These are phyloP conservation scores for Pseudogymnoascus sp. DNA, from an alignment of 2,329 filamentous ascomycete genomes.

Conservation along the genomic window DNA sequence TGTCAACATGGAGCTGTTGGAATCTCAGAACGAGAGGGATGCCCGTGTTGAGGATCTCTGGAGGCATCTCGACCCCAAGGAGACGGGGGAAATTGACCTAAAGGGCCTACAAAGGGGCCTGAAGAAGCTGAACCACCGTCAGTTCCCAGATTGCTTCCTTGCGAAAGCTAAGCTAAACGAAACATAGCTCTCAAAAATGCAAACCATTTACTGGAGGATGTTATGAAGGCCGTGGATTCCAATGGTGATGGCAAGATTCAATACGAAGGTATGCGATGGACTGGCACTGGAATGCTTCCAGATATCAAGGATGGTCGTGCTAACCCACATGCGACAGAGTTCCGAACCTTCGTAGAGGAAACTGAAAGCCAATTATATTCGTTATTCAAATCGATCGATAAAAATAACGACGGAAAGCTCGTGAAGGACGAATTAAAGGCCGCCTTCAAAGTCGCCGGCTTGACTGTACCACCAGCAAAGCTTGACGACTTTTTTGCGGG, in stretches of 20 bases:
- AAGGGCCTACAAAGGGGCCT: slow-evolving; percentile 78
- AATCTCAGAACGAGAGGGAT: slow-evolving; percentile 72
- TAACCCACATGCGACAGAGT: slow-evolving; percentile 51
- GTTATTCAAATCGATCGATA: slow-evolving; percentile 82
- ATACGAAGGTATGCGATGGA: slow-evolving; percentile 63
- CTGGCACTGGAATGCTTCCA: not conserved
- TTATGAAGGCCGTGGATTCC: slow-evolving; percentile 75
- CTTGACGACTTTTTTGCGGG: slow-evolving; percentile 81
- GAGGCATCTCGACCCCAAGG: slow-evolving; percentile 69
- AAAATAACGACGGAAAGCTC: slow-evolving; percentile 74
- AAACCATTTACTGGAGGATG: slow-evolving; percentile 70
- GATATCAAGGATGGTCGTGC: not conserved
- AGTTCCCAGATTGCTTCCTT: slow-evolving; percentile 28
- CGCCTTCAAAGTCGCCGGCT: slow-evolving; percentile 70
- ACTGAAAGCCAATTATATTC: slow-evolving; percentile 76
- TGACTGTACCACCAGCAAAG: slow-evolving; percentile 69
- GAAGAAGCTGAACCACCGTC: slow-evolving; percentile 85
- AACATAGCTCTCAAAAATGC: slow-evolving; percentile 75
- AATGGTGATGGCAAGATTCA: slow-evolving; percentile 85
- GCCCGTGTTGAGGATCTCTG: slow-evolving; percentile 77
- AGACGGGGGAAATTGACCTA: slow-evolving; percentile 73
- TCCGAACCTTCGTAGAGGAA: slow-evolving; percentile 76
- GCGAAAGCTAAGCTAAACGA: slow-evolving; percentile 19
- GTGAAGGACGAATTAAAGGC: slow-evolving; percentile 75
- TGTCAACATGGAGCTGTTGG: slow-evolving; percentile 51